These are phyloP conservation scores for Russula sp. DNA, from an alignment of 768 basidiomycete species.

Conservation along the genomic window DNA sequence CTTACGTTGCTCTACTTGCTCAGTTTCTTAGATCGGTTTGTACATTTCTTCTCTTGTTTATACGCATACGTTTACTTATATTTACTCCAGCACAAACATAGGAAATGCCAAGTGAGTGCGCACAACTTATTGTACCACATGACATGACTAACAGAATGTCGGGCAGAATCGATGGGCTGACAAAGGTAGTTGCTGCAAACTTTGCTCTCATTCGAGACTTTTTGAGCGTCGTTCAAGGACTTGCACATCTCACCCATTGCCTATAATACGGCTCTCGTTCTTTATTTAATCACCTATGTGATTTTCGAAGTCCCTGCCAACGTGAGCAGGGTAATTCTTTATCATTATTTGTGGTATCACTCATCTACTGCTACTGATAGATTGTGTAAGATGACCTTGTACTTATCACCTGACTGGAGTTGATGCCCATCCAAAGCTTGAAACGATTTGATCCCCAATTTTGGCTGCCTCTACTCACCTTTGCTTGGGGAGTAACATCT, in stretches of 20 bases:
- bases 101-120: slow-evolving; percentile 41
- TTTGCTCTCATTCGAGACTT: neutral
- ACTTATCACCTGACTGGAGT: neutral
- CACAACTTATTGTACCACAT: neutral
- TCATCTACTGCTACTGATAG: slow-evolving; percentile 31
- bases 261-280: slow-evolving; percentile 56
- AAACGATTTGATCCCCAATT: slow-evolving; percentile 58
- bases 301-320: slow-evolving; percentile 60
- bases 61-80: neutral
- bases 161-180: slow-evolving; percentile 51
- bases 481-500: slow-evolving; percentile 56
- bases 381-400: slow-evolving; percentile 40
- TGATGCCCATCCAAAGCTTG: slow-evolving; percentile 39
- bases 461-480: slow-evolving; percentile 59
- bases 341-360: neutral
- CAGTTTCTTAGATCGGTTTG: slow-evolving; percentile 34
- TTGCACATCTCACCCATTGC: slow-evolving; percentile 47
- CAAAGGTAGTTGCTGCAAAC: slow-evolving; percentile 2
- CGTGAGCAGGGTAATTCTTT: slow-evolving; percentile 36
- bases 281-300: slow-evolving; percentile 62
- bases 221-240: slow-evolving; percentile 40
- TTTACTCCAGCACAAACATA: slow-evolving; percentile 36
- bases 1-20: too few relatives aligned
- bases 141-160: slow-evolving; percentile 4
- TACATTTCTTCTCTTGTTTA: neutral